Evolutionary conservation across 2,329 filamentous ascomycete genomes (phyloP), one percentile per base, ranked within the genome.

Genomic region (Dendryphion nanum): DNA sequence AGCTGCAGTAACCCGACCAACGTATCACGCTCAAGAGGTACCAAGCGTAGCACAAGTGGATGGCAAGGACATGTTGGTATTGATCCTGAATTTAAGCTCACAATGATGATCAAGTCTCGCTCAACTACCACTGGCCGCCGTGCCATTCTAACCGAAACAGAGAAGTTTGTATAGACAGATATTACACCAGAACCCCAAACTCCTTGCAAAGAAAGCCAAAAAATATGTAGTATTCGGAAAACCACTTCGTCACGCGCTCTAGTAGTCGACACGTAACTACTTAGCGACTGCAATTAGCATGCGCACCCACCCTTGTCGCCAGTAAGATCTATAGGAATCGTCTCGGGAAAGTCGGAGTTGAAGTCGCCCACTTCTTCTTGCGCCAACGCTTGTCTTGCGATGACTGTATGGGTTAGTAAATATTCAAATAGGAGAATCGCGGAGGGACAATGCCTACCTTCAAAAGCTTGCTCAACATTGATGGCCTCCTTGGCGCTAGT

Each of bases 331-430:
- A 98, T 96, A 68, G 95, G 95, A 71, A 98, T 97, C 35, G 91
- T 91, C 65, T 97, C 93, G 59, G 89, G 89, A 74, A 95, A 98
- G 67, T 97, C 93, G 44, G 89, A 89, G 66, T 86, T 94, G 71
- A 94, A 98, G 68, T 98, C 93, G 65, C 96, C 91, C 2, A 90
- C 91, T 70, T 97, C 93, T 72, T 98, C 93, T 70, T 98, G 93
- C 14, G 88, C 87, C 30, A 98, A 78, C 14, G 93, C 93, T 63
- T 96, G 95, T 61, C 90, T 83, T 52, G 93, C 93, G 66, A 98
- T 98, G 33, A 96, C 93, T 95, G 50, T 23, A 26, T 28, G 6
- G 14, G 16, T 20, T 31, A 43, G 47, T 31, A 50, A 26, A n/a
- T 40, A 14, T 10, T 14, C 17, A 12, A 20, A 8, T 16, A 13